Evolutionary conservation across 192 early-diverging fungal species (phyloP).

Genomic region (Coemansia erecta): DNA sequence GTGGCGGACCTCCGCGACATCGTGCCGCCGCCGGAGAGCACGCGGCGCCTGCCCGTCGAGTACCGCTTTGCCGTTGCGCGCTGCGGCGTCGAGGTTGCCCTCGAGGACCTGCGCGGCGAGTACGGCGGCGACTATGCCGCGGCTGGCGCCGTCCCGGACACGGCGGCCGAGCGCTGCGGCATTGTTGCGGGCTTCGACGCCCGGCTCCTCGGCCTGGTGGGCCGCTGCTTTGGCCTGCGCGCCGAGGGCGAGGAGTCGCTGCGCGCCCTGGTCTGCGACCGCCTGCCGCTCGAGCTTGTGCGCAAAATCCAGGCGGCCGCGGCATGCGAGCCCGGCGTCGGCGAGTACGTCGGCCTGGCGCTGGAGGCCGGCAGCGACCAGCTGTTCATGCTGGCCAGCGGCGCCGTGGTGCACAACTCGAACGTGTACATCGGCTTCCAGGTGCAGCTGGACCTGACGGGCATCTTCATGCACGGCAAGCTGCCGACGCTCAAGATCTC

Average conservation of each 20-base stretch:
- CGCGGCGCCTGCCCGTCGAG: slow-evolving; percentile 13
- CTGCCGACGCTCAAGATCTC: slow-evolving; percentile 99
- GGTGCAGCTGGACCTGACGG: slow-evolving; percentile 98
- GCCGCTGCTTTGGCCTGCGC: no score
- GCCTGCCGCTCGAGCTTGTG: slow-evolving; percentile 1
- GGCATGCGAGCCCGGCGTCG: neutral
- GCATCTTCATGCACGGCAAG: slow-evolving; percentile 99
- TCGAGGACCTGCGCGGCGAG: neutral
- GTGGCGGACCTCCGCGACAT: neutral
- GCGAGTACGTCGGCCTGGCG: slow-evolving; percentile 35
- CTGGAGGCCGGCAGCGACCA: slow-evolving; percentile 22
- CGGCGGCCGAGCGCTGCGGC: no score
- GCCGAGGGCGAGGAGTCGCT: no score
- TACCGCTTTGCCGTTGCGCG: slow-evolving; percentile 12
- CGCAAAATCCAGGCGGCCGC: slow-evolving; percentile 4
- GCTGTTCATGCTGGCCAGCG: slow-evolving; percentile 53
- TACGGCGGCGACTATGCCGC: neutral
- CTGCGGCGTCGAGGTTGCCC: neutral
- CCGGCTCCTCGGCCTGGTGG: neutral
- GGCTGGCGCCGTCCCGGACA: no score
- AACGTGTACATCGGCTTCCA: slow-evolving; percentile 99
- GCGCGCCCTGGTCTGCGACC: neutral
- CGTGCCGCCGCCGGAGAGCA: neutral
- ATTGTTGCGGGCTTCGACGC: neutral
- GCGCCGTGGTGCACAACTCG: slow-evolving; percentile 57